These are phyloP conservation scores for Capronia coronata DNA, from an alignment of 2,329 filamentous ascomycete species.

Conservation along the genomic window DNA sequence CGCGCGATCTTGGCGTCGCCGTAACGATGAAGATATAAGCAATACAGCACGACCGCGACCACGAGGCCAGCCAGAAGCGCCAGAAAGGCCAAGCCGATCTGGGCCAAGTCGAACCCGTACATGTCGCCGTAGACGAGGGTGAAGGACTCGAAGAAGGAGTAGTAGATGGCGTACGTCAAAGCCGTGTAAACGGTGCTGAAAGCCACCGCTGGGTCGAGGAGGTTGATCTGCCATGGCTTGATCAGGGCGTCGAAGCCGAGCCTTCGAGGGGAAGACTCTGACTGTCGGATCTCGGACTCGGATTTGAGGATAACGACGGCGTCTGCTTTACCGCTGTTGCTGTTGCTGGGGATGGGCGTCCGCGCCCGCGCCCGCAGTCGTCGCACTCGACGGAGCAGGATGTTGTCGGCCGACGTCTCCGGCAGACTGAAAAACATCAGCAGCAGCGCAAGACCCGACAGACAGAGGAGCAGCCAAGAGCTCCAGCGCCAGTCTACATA, in stretches of 20 bases:
- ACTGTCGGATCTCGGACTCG: constrained; percentile 58
- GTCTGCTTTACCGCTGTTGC: no score
- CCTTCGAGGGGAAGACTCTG: constrained; percentile 42
- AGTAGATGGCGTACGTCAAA: constrained; percentile 47
- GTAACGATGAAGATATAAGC: neutral
- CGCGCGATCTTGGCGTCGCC: neutral
- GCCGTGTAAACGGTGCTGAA: constrained; percentile 57
- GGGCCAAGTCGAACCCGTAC: constrained; percentile 55
- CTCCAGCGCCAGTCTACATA: constrained; percentile 38
- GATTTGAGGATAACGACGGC: no score
- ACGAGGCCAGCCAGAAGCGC: constrained; percentile 52
- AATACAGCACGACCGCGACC: constrained; percentile 46
- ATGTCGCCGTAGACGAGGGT: constrained; percentile 53
- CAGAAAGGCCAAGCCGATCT: constrained; percentile 56
- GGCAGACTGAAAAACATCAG: constrained; percentile 32
- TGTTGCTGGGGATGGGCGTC: no score
- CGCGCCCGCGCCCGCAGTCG: constrained; percentile 47
- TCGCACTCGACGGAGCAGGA: constrained; percentile 37
- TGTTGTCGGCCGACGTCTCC: constrained; percentile 35
- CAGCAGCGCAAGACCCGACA: constrained; percentile 35
- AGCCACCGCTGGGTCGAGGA: constrained; percentile 55
- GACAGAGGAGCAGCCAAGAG: constrained; percentile 38
- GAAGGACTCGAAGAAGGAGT: constrained; percentile 58
- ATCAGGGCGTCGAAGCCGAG: constrained; percentile 50
- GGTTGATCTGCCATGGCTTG: constrained; percentile 52